These are phyloP conservation scores for Vanilla planifolia DNA, from an alignment of 106 monocot species.

Conservation along the genomic window DNA sequence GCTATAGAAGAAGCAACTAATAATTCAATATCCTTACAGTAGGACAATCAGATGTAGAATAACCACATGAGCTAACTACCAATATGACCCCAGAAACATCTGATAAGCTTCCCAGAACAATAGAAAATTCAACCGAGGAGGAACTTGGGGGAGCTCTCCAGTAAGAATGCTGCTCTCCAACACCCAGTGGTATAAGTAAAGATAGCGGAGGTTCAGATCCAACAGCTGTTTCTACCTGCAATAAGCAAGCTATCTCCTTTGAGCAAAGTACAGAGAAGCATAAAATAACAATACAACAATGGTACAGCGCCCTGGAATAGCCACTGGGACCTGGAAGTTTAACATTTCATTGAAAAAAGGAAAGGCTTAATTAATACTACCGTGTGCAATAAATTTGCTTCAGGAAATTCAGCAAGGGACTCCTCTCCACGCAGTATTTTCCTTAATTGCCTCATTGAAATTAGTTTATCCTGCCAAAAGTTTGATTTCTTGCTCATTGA, in stretches of 20 bases:
- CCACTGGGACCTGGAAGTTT: not conserved
- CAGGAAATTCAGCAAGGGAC: conserved; percentile 93
- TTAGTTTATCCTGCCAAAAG: conserved; percentile 27
- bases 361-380: conserved; percentile 29
- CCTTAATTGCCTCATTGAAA: conserved; percentile 29
- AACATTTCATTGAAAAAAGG: not conserved
- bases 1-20: not conserved
- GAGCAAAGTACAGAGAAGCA: not conserved
- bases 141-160: conserved; percentile 74
- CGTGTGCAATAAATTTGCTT: conserved; percentile 63
- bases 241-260: not conserved
- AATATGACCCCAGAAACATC: conserved; percentile 82
- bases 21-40: conserved; percentile 47
- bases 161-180: conserved; percentile 48
- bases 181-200: conserved; percentile 66
- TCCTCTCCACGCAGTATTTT: conserved; percentile 60
- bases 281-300: not conserved
- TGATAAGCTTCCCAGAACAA: conserved; percentile 79
- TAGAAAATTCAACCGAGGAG: conserved; percentile 70
- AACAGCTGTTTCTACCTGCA: conserved; percentile 71
- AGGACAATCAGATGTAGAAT: conserved; percentile 70
- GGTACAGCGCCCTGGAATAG: not conserved
- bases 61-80: conserved; percentile 92
- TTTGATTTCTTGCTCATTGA: conserved; percentile 12
- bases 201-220: conserved; percentile 70